phyloP scores from a whole-genome alignment of 305 asterid genomes.

The Fraxinus sp. region DNA sequence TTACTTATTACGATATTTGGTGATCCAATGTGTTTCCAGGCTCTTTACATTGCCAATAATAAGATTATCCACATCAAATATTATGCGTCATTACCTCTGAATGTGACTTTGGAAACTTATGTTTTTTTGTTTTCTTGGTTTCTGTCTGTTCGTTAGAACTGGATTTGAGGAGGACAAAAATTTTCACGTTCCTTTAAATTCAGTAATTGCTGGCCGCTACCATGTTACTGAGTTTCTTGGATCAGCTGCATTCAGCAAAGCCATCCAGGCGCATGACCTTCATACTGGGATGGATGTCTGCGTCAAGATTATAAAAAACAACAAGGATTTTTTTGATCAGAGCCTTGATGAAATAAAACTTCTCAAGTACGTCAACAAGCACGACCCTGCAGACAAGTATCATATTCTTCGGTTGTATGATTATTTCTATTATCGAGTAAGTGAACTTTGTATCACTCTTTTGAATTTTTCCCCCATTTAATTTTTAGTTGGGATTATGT shows the following conservation, averaged over 20 bases:
- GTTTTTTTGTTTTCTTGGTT: conserved; percentile 15
- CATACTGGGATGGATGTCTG: conserved; percentile 98
- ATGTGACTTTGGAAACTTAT: not conserved
- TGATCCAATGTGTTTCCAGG: not conserved
- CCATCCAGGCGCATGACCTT: conserved; percentile 98
- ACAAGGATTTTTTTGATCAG: conserved; percentile 95
- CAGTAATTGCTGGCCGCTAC: conserved; percentile 92
- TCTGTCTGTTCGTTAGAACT: conserved; percentile 61
- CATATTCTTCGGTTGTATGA: conserved; percentile 91
- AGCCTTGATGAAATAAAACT: conserved; percentile 98
- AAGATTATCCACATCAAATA: not conserved
- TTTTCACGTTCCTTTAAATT: conserved; percentile 83
- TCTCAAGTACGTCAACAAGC: conserved; percentile 94
- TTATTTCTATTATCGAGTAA: conserved; percentile 92
- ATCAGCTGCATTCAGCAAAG: conserved; percentile 99
- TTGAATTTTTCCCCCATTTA: not conserved
- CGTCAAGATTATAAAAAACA: conserved; percentile 88
- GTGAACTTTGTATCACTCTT: conserved; percentile 30
- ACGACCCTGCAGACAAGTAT: conserved; percentile 94
- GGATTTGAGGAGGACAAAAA: conserved; percentile 99
- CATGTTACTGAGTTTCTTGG: conserved; percentile 99
- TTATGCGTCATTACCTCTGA: not conserved
- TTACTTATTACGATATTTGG: not conserved
- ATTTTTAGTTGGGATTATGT: conserved; percentile 3
- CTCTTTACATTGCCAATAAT: not conserved